Percentiles rank a stretch among this genome's conserved stretches.
Evolutionary conservation across 2,329 filamentous ascomycete genomes (phyloP).

Genomic region (Alternaria conjuncta): DNA sequence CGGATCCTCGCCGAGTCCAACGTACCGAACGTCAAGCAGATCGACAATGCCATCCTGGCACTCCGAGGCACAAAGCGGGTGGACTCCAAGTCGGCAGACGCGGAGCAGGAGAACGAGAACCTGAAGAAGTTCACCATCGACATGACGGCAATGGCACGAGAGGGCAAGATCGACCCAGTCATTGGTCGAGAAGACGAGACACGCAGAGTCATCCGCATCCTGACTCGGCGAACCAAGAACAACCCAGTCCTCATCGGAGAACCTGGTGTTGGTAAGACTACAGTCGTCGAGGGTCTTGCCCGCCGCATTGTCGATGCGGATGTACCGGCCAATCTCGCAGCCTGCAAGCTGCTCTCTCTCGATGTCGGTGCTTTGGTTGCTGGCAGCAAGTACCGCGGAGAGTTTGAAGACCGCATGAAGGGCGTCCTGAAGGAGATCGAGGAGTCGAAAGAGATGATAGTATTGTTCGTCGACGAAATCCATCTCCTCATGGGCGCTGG

Average conservation of each 20-base stretch:
- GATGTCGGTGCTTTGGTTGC: constrained; percentile 95
- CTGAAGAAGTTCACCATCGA: constrained; percentile 98
- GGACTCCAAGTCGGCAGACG: constrained; percentile 94
- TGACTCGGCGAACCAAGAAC: constrained; percentile 95
- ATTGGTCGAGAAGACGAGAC: constrained; percentile 98
- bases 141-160: constrained; percentile 94
- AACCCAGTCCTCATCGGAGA: constrained; percentile 98
- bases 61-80: constrained; percentile 93
- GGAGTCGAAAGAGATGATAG: constrained; percentile 93
- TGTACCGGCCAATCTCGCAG: constrained; percentile 92
- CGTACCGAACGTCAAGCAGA: constrained; percentile 86
- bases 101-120: constrained; percentile 91
- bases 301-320: constrained; percentile 96
- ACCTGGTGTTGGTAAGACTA: constrained; percentile 97
- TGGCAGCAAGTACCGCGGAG: constrained; percentile 96
- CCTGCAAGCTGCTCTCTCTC: constrained; percentile 91
- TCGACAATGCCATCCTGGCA: constrained; percentile 87
- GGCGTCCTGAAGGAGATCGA: constrained; percentile 96
- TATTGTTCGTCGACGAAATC: constrained; percentile 98
- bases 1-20: constrained; percentile 81
- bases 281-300: constrained; percentile 93
- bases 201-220: constrained; percentile 85
- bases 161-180: constrained; percentile 97
- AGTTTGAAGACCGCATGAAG: constrained; percentile 99
- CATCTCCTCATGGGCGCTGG: constrained; percentile 98